phyloP scores from a whole-genome alignment of 78 protist genomes.

The Corallochytrium limacisporum region DNA sequence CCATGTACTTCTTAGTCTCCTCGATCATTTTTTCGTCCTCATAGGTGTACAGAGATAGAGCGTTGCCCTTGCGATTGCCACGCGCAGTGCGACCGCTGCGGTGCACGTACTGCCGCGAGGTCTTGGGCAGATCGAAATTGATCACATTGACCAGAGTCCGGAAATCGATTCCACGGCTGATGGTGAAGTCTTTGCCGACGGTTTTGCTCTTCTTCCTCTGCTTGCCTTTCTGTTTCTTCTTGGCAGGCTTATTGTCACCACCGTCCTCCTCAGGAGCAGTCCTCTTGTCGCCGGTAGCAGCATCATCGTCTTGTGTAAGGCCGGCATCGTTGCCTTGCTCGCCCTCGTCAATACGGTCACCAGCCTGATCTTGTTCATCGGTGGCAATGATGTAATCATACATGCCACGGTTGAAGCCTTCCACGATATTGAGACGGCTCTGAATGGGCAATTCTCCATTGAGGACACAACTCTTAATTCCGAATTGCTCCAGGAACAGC shows the following conservation, averaged over 20 bases:
- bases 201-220: background rate
- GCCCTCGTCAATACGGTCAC: background rate
- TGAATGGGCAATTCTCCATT: constrained; percentile 40
- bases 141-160: constrained; percentile 55
- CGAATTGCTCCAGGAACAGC: constrained; percentile 64
- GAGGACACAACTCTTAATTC: constrained; percentile 32
- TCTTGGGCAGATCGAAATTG: constrained; percentile 52
- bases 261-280: constrained; percentile 15
- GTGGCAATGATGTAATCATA: constrained; percentile 67
- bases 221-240: background rate
- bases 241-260: constrained; percentile 8
- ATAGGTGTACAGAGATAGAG: constrained; percentile 38
- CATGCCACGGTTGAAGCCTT: constrained; percentile 56
- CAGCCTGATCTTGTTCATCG: constrained; percentile 17
- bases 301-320: background rate
- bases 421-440: constrained; percentile 41
- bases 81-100: constrained; percentile 71
- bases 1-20: background rate
- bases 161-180: constrained; percentile 70
- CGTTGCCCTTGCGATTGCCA: constrained; percentile 37
- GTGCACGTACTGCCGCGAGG: constrained; percentile 14
- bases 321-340: constrained; percentile 6
- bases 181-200: constrained; percentile 13
- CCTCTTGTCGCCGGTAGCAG: no score
- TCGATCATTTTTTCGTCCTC: constrained; percentile 5